Percentiles rank a stretch among this genome's conserved stretches.
These are phyloP conservation scores for Bryum argenteum DNA, from an alignment of 225 moss, liverwort and hornwort genomes.

Conservation along the genomic window DNA sequence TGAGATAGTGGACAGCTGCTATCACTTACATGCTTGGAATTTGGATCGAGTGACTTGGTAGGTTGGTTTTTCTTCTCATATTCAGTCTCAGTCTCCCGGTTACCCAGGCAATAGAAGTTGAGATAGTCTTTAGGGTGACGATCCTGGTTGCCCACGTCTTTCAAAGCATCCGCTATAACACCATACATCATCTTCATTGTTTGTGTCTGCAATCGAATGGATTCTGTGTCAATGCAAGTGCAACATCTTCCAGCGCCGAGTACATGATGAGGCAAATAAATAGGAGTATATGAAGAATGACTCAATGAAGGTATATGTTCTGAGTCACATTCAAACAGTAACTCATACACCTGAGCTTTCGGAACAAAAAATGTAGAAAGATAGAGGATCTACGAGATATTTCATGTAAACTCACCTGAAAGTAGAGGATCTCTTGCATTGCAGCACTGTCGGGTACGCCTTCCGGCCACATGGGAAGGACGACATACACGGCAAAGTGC, in stretches of 20 bases:
- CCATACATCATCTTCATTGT: conserved; percentile 94
- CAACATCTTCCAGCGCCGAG: not conserved
- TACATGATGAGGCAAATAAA: too few relatives aligned
- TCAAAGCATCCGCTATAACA: conserved; percentile 69
- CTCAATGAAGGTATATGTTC: too few relatives aligned
- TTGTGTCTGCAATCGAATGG: conserved; percentile 51
- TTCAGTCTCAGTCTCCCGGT: conserved; percentile 58
- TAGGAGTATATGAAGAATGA: too few relatives aligned
- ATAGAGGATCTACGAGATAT: not conserved
- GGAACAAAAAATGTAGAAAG: too few relatives aligned
- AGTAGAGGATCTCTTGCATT: conserved; percentile 88
- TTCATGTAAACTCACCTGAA: conserved; percentile 55
- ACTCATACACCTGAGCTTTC: too few relatives aligned
- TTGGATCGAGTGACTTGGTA: conserved; percentile 57
- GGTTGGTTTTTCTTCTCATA: conserved; percentile 46
- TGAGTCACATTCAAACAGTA: too few relatives aligned
- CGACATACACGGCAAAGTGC: conserved; percentile 70
- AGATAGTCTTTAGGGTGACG: conserved; percentile 70
- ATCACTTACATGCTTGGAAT: conserved; percentile 63
- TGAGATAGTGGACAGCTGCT: not conserved
- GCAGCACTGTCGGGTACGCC: conserved; percentile 74
- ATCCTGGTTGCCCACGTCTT: conserved; percentile 46
- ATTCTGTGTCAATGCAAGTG: not conserved
- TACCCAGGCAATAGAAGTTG: conserved; percentile 82
- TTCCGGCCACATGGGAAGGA: conserved; percentile 85